A percentile compares a stretch with the other conserved stretches of the same genome.
These are phyloP conservation scores for Mycosphaerelloides madeirae DNA, from an alignment of 2,329 filamentous ascomycete genomes.

Conservation along the genomic window DNA sequence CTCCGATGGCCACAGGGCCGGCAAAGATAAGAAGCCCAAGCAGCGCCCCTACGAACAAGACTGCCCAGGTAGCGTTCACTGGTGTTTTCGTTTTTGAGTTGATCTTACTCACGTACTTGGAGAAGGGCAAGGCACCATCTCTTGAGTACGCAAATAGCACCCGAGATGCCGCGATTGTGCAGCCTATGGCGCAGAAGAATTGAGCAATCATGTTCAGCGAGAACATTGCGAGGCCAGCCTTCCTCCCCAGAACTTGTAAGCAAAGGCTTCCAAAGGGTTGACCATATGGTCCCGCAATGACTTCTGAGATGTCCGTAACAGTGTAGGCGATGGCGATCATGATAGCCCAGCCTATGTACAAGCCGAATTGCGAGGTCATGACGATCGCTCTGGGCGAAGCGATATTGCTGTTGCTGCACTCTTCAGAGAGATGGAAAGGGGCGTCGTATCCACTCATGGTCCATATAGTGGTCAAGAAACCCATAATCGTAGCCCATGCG, in stretches of 20 bases:
- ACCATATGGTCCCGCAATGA: constrained; percentile 28
- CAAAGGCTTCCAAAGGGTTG: constrained; percentile 32
- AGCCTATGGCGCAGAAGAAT: constrained; percentile 30
- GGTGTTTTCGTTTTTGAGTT: constrained; percentile 28
- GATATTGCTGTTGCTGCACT: constrained; percentile 33
- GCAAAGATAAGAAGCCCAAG: constrained; percentile 29
- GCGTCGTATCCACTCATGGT: constrained; percentile 42
- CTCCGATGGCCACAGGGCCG: constrained; percentile 29
- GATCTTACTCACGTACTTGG: constrained; percentile 27
- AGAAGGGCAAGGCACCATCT: constrained; percentile 28
- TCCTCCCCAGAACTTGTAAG: constrained; percentile 29
- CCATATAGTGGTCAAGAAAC: constrained; percentile 40
- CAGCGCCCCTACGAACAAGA: constrained; percentile 25
- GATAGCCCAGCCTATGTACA: constrained; percentile 27
- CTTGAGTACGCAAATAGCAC: constrained; percentile 31
- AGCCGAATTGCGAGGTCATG: constrained; percentile 29
- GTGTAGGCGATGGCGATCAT: constrained; percentile 32
- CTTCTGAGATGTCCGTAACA: constrained; percentile 28
- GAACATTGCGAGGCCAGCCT: constrained; percentile 31
- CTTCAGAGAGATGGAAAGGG: constrained; percentile 32
- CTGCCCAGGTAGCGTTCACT: constrained; percentile 30
- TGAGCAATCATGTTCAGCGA: constrained; percentile 30
- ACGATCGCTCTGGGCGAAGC: constrained; percentile 32
- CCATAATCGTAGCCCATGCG: constrained; percentile 34
- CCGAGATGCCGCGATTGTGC: constrained; percentile 28